phyloP scores from a whole-genome alignment of 768 basidiomycete genomes.

The Mycena kentingensis region DNA sequence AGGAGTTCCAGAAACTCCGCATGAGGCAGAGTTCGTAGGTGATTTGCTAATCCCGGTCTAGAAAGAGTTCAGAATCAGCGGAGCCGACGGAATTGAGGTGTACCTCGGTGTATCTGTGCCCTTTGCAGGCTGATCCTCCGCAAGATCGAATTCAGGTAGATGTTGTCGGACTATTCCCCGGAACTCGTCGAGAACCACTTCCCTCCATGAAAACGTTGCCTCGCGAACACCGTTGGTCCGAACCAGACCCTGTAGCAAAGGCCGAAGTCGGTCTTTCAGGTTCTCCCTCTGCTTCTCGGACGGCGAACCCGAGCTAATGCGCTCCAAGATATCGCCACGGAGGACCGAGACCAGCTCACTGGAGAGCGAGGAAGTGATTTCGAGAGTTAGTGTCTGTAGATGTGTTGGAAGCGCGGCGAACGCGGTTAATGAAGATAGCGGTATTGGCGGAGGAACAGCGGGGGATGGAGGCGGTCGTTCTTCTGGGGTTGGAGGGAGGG shows the following conservation, averaged over 20 bases:
- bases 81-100: not conserved
- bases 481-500: slow-evolving; percentile 43
- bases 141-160: slow-evolving; percentile 55
- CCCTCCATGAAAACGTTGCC: slow-evolving; percentile 68
- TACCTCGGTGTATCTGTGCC: slow-evolving; percentile 11
- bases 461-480: slow-evolving; percentile 25
- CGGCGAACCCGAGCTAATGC: slow-evolving; percentile 37
- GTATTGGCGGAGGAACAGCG: slow-evolving; percentile 35
- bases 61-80: not conserved
- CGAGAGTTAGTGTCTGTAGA: slow-evolving; percentile 67
- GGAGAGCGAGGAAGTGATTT: slow-evolving; percentile 77
- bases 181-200: slow-evolving; percentile 64
- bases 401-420: slow-evolving; percentile 77
- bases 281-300: slow-evolving; percentile 39
- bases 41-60: slow-evolving; percentile 51
- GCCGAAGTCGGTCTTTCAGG: slow-evolving; percentile 65
- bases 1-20: slow-evolving; percentile 66
- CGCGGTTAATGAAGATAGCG: slow-evolving; percentile 69
- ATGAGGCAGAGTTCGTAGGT: slow-evolving; percentile 69
- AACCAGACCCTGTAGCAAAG: slow-evolving; percentile 75
- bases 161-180: slow-evolving; percentile 49
- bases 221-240: slow-evolving; percentile 73
- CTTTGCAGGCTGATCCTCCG: slow-evolving; percentile 44
- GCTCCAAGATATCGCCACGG: slow-evolving; percentile 62
- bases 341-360: slow-evolving; percentile 76